Base-by-base conservation (phyloP, 2,329 filamentous ascomycete species). In the Cladophialophora exuberans region DNA sequence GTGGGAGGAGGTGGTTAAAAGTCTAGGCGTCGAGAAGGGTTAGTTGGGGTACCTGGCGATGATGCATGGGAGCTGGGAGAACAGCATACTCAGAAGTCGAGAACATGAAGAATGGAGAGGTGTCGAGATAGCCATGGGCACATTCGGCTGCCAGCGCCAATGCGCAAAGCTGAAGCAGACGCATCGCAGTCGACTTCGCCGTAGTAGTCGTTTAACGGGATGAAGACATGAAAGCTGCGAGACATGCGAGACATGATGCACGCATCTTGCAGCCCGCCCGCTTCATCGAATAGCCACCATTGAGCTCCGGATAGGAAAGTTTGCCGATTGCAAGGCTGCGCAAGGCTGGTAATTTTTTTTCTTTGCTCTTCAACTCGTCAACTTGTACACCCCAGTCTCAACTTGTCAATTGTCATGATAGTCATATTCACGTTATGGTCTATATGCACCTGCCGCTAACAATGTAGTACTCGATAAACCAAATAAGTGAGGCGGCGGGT, bases 21-120 rank as follows among this genome's bases (percentile, higher is more conserved):
- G 68, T 65, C 63, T 66, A 53, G 20, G 26, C 6, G 18, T n/a
- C n/a, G 23, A 49, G 6, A 26, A 28, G 43, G 35, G 25, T 56
- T 30, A 56, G 54, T 49, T 25, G 30, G 25, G 15, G 15, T 50
- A 26, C 30, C 28, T 20, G 31, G 33, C 23, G 18, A 43, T 51
- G 57, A 50, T 10, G 38, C 39, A n/a, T 39, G 28, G 52, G 23
- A 26, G 25, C n/a, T 39, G 17, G n/a, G n/a, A n/a, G n/a, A n/a
- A n/a, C n/a, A n/a, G n/a, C 23, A 67, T 86, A 96, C 92, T 86
- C 78, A 60, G 87, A 82, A 41, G 87, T 93, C 26, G 93, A 97
- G 71, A 95, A 87, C 63, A 97, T 76, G 69, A 96, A 82, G 73
- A 96, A 94, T 15, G 94, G 93, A 51, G 90, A 92, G 2, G 92